Base-by-base conservation (phyloP, 2,329 filamentous ascomycete genomes). In the Aspergillus ochraceus region DNA sequence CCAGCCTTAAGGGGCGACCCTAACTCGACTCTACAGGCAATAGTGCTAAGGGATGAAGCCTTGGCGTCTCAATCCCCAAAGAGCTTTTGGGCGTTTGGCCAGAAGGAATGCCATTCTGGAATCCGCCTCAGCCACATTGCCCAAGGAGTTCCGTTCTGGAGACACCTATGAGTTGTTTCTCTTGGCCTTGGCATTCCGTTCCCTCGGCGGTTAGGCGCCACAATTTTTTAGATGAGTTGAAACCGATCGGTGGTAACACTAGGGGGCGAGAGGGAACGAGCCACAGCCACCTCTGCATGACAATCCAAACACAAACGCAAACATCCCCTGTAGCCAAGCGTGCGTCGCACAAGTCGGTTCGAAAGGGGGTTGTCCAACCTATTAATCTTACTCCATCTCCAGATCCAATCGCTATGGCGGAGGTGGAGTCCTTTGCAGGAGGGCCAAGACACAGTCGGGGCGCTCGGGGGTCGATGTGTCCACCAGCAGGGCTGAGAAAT, bases 401-500 rank as follows among this genome's bases (percentile, higher is more conserved):
- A 57, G 55, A 32, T 47, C 57, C 56, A 58, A 60, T 58, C 36
- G 36, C 32, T 30, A 20, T 36, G 42, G 55, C 30, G 52, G 52
- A 59, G 54, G 58, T 60, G 58, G 58, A 56, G 39, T 19, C 57
- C 42, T 20, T 8, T 39, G 30, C 47, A 55, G 53, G 52, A 55
- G 52, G 61, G 58, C 61, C 55, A 63, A 60, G 59, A 61, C 19
- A n/a, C 22, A 50, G 26, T 53, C 46, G 54, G 32, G 19, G 36
- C 26, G 6, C 26, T 29, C 26, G 26, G 32, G 32, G 19, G 52
- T 45, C 46, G 42, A 45, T 55, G 55, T 30, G 47, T 42, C 59
- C 53, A 52, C 47, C 47, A 36, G 45, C 52, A 58, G 59, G 55
- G 56, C 56, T 55, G 56, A 55, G 22, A 46, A 58, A 22, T 54